These are phyloP conservation scores for Penicillium roqueforti DNA, from an alignment of 495 filamentous ascomycete species.

Conservation along the genomic window DNA sequence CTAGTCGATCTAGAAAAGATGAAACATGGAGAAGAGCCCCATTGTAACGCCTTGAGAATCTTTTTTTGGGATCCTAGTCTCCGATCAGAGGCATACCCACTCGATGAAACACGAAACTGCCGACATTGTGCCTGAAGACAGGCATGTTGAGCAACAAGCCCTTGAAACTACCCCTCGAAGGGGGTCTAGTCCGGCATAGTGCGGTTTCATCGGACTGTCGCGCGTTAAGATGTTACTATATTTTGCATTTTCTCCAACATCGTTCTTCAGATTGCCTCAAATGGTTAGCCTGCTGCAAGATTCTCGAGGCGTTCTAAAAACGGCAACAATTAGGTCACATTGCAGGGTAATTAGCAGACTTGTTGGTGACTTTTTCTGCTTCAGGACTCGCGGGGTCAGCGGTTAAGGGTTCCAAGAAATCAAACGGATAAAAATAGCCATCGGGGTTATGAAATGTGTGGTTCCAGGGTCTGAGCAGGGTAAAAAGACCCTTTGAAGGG, in stretches of 20 bases:
- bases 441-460: constrained; percentile 10
- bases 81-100: constrained; percentile 22
- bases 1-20: constrained; percentile 31
- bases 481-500: not conserved
- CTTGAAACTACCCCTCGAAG: constrained; percentile 18
- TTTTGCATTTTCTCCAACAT: constrained; percentile 33
- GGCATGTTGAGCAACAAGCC: constrained; percentile 26
- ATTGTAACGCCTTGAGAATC: constrained; percentile 31
- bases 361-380: constrained; percentile 4
- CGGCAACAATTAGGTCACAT: constrained; percentile 35
- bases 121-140: constrained; percentile 22
- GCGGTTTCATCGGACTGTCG: constrained; percentile 42
- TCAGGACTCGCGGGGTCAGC: constrained; percentile 24
- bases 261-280: constrained; percentile 32
- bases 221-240: constrained; percentile 47
- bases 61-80: constrained; percentile 33
- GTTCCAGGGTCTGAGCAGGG: constrained; percentile 11
- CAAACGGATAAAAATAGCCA: constrained; percentile 24
- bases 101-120: constrained; percentile 36
- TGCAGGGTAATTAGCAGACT: constrained; percentile 27
- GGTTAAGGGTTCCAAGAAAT: constrained; percentile 12
- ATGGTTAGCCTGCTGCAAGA: constrained; percentile 26
- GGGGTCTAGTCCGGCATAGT: constrained; percentile 20
- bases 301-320: constrained; percentile 34
- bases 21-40: constrained; percentile 44